phyloP scores from a whole-genome alignment of 768 basidiomycete genomes.

The Chlorophyllum brunneum region DNA sequence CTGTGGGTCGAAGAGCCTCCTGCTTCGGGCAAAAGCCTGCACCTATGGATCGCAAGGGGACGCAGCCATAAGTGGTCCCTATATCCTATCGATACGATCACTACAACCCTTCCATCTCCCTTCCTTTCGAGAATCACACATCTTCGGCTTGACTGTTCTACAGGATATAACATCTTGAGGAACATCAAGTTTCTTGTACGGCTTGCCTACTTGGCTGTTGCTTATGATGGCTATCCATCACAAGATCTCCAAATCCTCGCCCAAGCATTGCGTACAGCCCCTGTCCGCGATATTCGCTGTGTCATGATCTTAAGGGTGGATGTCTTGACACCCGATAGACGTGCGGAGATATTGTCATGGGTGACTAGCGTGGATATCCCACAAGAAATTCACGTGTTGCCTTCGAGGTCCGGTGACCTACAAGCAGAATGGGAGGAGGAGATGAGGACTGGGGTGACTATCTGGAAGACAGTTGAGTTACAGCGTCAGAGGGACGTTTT shows the following conservation, averaged over 20 bases:
- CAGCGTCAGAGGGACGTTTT: neutral
- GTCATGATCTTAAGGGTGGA: constrained; percentile 20
- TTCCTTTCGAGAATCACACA: constrained; percentile 20
- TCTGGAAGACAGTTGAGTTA: constrained; percentile 22
- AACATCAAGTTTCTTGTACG: constrained; percentile 17
- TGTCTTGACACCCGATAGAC: constrained; percentile 4
- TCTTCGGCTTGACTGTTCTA: constrained; percentile 16
- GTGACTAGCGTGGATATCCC: constrained; percentile 7
- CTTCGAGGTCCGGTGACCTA: constrained; percentile 12
- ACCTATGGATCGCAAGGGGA: constrained; percentile 15
- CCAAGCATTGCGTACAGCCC: constrained; percentile 13
- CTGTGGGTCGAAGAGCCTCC: neutral
- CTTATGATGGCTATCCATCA: constrained; percentile 15
- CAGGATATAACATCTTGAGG: constrained; percentile 14
- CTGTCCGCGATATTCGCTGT: constrained; percentile 8
- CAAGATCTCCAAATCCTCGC: constrained; percentile 15
- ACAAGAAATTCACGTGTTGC: constrained; percentile 13
- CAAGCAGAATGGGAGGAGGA: constrained; percentile 24
- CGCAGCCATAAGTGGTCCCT: constrained; percentile 16
- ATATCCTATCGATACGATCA: neutral
- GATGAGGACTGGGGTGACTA: constrained; percentile 19
- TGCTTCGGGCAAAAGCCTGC: constrained; percentile 10
- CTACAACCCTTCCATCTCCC: constrained; percentile 7
- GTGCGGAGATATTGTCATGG: constrained; percentile 16
- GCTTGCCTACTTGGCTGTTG: constrained; percentile 21